Base-by-base conservation (phyloP, 75 land plant species). In the Ceratopteris richardii region DNA sequence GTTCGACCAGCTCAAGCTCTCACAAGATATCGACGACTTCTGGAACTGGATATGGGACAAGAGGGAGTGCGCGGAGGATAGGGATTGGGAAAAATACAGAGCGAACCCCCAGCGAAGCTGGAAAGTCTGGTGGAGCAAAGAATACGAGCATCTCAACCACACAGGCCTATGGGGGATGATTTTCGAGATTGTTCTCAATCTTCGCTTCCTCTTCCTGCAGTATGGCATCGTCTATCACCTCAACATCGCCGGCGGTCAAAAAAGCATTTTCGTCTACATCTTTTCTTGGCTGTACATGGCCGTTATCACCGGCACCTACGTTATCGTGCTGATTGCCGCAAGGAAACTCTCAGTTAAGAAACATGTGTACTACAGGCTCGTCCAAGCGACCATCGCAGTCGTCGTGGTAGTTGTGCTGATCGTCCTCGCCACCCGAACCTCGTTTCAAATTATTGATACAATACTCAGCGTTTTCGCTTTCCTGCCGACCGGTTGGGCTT, bases 401-500 rank as follows among this genome's bases (percentile, higher is more conserved):
- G 5, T 73, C 59, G 28, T 60, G 22, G 44, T 54, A 14, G 48
- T 55, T 41, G 23, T 61, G 14, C 19, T 73, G 27, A 41, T 61
- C 13, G 40, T 66, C 1, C 65, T 73, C 18, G 31, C 55, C 20
- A 13, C 43, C 13, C 0, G 39, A 24, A 73, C 76, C 1, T 40
- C 50, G n/a, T 66, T 73, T 57, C 47, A 9, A 54, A n/a, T 73
- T 31, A 16, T 28, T 57, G 76, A 73, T 66, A 22, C 61, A 1
- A 14, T 73, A 31, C 42, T 56, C 19, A 73, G 76, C 47, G 14
- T 73, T 18, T 63, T 73, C 7, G 98, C 87, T 9, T 93, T 93
- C 62, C 12, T 88, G 12, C 94, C 98, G 0, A 85, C 98, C 6
- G 98, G 95, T 48, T 93, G 98, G 98, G 98, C 87, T 27, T 42